Conservation (phyloP, 495 filamentous ascomycete genomes). For the Penicillium goetzii region DNA sequence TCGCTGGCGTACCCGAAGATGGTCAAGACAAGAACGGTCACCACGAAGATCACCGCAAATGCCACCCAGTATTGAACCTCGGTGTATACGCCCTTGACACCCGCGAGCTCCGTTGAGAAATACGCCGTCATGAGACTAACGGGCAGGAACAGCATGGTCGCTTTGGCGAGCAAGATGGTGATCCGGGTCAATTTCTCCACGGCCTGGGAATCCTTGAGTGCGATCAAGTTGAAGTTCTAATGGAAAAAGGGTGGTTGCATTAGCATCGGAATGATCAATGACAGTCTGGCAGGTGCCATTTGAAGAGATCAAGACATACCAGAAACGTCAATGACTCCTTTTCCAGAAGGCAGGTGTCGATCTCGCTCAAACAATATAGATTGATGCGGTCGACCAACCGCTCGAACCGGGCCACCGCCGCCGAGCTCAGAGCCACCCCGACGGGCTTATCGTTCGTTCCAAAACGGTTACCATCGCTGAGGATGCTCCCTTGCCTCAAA, state of each 20-base stretch:
- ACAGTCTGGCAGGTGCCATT: neutral
- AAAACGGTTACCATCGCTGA: conserved; percentile 29
- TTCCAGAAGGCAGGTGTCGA: conserved; percentile 76
- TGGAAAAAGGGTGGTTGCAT: conserved; percentile 22
- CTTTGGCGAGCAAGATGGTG: conserved; percentile 81
- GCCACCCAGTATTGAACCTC: conserved; percentile 70
- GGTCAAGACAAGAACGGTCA: conserved; percentile 62
- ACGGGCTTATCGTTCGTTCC: conserved; percentile 40
- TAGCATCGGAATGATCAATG: neutral
- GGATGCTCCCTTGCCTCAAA: conserved; percentile 31
- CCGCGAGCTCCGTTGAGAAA: conserved; percentile 72
- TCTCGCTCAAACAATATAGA: conserved; percentile 78
- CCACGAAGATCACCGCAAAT: conserved; percentile 68
- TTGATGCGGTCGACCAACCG: conserved; percentile 75
- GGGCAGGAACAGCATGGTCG: conserved; percentile 82
- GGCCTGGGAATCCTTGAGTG: conserved; percentile 78
- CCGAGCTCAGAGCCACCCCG: conserved; percentile 63
- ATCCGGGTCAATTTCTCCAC: conserved; percentile 79
- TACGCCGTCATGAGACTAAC: conserved; percentile 85
- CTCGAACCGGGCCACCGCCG: conserved; percentile 74
- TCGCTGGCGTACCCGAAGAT: conserved; percentile 52
- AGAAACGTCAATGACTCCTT: conserved; percentile 77
- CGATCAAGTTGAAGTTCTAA: conserved; percentile 86
- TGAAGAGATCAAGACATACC: conserved; percentile 37
- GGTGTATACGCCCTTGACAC: conserved; percentile 60